phyloP scores from a whole-genome alignment of 345 rosid genomes.

The Corchorus olitorius region DNA sequence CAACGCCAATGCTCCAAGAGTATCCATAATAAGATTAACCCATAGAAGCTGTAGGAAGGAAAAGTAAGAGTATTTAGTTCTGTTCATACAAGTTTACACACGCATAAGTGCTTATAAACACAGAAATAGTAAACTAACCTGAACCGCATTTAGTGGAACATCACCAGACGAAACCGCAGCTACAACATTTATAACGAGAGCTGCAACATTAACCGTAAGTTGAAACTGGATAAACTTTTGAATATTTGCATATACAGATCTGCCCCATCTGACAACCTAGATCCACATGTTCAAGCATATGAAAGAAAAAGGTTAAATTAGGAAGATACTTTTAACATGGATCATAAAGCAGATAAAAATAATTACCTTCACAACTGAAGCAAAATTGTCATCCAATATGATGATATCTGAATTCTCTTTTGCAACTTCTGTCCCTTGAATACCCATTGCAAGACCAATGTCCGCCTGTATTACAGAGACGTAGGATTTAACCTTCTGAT shows the following conservation, averaged over 20 bases:
- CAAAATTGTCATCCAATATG: slow-evolving; percentile 90
- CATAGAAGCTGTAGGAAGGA: slow-evolving; percentile 72
- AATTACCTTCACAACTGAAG: slow-evolving; percentile 89
- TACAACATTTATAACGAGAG: slow-evolving; percentile 88
- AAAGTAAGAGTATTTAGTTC: background rate
- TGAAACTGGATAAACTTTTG: slow-evolving; percentile 99
- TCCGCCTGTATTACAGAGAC: slow-evolving; percentile 69
- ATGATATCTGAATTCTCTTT: slow-evolving; percentile 98
- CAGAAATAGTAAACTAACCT: slow-evolving; percentile 43
- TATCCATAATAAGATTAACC: slow-evolving; percentile 99
- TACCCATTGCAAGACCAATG: slow-evolving; percentile 98
- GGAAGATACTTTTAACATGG: background rate
- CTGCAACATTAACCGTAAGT: slow-evolving; percentile 95
- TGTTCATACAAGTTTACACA: background rate
- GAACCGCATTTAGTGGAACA: slow-evolving; percentile 96
- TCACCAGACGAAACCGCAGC: slow-evolving; percentile 94
- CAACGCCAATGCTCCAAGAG: slow-evolving; percentile 96
- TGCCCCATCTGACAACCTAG: slow-evolving; percentile 98
- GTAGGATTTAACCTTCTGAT: background rate
- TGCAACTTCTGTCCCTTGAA: slow-evolving; percentile 98
- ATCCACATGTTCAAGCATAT: slow-evolving; percentile 6
- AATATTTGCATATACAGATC: slow-evolving; percentile 97
- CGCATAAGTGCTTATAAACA: background rate
- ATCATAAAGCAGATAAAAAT: background rate
- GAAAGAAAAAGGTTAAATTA: background rate